These are phyloP conservation scores for Exophiala lecanii-corni DNA, from an alignment of 2,329 filamentous ascomycete genomes.

Conservation along the genomic window DNA sequence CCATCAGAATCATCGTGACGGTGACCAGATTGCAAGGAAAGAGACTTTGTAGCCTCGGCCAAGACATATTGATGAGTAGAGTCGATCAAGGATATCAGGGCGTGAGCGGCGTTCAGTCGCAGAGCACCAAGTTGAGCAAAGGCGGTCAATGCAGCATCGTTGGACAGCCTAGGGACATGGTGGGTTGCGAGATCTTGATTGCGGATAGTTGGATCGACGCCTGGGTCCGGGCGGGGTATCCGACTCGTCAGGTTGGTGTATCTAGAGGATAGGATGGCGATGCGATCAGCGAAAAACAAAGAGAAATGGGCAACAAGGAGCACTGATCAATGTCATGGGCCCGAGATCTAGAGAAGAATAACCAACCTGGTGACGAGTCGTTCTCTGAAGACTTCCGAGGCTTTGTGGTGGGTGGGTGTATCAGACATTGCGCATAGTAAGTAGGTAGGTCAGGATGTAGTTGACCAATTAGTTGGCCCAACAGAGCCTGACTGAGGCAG, in stretches of 20 bases:
- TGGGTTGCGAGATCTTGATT: neutral
- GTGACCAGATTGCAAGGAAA: conserved; percentile 12
- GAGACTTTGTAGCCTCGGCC: conserved; percentile 28
- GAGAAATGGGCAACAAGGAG: neutral
- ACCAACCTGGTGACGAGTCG: conserved; percentile 7
- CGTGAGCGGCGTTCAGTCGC: conserved; percentile 25
- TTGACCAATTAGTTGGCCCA: too few relatives aligned
- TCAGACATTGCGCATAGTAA: too few relatives aligned
- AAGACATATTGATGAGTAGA: conserved; percentile 28
- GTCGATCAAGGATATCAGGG: conserved; percentile 31
- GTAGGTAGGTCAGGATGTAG: too few relatives aligned
- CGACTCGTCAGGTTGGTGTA: neutral
- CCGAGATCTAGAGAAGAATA: too few relatives aligned
- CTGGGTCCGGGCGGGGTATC: conserved; percentile 1
- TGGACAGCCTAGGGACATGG: conserved; percentile 21
- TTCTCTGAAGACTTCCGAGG: conserved; percentile 10
- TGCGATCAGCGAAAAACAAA: neutral
- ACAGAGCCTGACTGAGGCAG: too few relatives aligned
- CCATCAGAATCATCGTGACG: conserved; percentile 18
- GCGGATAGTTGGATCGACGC: conserved; percentile 1
- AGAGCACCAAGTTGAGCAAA: conserved; percentile 30
- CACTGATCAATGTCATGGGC: neutral
- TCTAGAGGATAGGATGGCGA: neutral
- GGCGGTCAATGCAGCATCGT: conserved; percentile 33
- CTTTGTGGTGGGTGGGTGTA: neutral